Evolutionary conservation across 805 yeast species (phyloP).

Genomic region (Brettanomyces anomalus): DNA sequence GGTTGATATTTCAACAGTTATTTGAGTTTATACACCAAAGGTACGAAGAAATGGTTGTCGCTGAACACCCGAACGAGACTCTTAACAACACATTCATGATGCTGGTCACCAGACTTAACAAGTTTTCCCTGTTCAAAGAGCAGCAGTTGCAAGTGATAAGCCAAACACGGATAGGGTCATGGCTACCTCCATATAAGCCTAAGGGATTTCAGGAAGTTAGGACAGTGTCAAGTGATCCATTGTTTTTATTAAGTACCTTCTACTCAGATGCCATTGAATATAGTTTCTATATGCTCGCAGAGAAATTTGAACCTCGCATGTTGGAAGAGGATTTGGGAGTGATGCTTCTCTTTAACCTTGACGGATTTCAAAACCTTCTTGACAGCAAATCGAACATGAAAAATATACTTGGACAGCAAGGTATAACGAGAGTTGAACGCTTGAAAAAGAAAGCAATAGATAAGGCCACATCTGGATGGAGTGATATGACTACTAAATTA

Average conservation of each 20-base stretch:
- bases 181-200: constrained; percentile 61
- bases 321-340: constrained; percentile 53
- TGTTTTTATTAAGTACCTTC: constrained; percentile 52
- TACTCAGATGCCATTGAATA: constrained; percentile 75
- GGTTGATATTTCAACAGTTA: constrained; percentile 38
- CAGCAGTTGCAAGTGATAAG: constrained; percentile 44
- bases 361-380: constrained; percentile 65
- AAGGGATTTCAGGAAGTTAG: constrained; percentile 56
- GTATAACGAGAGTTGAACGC: constrained; percentile 54
- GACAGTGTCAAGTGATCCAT: constrained; percentile 36
- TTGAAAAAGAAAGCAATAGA: constrained; percentile 68
- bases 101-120: constrained; percentile 55
- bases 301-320: constrained; percentile 31
- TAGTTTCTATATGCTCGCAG: constrained; percentile 2
- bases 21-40: constrained; percentile 47
- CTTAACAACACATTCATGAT: constrained; percentile 42
- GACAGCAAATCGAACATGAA: constrained; percentile 40
- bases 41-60: constrained; percentile 38
- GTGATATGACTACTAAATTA: constrained; percentile 60
- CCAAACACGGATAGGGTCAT: constrained; percentile 49
- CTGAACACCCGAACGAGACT: constrained; percentile 38
- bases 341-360: constrained; percentile 59
- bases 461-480: constrained; percentile 72
- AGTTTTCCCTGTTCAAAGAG: constrained; percentile 50
- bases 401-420: constrained; percentile 46